phyloP scores from a whole-genome alignment of 177 flowering plant genomes.

The Vitis hybrid region DNA sequence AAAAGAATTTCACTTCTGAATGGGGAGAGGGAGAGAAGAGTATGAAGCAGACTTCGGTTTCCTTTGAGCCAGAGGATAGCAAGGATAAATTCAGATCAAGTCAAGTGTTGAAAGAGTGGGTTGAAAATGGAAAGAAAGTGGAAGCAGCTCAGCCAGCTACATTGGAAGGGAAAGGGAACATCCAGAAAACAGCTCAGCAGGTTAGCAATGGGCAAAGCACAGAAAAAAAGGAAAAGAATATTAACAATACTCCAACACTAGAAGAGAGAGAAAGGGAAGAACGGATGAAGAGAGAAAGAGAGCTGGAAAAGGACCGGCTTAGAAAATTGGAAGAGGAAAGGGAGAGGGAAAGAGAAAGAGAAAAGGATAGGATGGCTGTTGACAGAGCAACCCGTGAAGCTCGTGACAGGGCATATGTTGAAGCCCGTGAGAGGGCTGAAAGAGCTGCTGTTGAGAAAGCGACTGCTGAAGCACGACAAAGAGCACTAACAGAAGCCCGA shows the following conservation, averaged over 20 bases:
- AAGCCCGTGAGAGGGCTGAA: slow-evolving; percentile 74
- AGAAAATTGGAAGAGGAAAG: slow-evolving; percentile 46
- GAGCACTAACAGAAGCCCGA: slow-evolving; percentile 56
- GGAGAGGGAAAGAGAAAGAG: slow-evolving; percentile 54
- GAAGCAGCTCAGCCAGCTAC: slow-evolving; percentile 26
- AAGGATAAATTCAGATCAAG: slow-evolving; percentile 18
- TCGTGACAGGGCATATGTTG: slow-evolving; percentile 67
- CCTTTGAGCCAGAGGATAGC: slow-evolving; percentile 22
- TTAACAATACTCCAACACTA: slow-evolving; percentile 8
- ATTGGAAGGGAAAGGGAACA: slow-evolving; percentile 28
- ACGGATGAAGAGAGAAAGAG: slow-evolving; percentile 40
- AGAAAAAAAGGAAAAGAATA: slow-evolving; percentile 33
- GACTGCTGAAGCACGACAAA: slow-evolving; percentile 60
- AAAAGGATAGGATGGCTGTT: slow-evolving; percentile 64
- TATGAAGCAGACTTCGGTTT: slow-evolving; percentile 12
- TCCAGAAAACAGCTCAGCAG: slow-evolving; percentile 22
- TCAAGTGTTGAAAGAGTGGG: slow-evolving; percentile 22
- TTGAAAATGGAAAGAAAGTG: slow-evolving; percentile 30
- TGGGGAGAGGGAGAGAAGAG: slow-evolving; percentile 12
- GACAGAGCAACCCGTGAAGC: slow-evolving; percentile 68
- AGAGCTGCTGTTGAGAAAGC: slow-evolving; percentile 72
- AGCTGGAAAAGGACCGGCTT: slow-evolving; percentile 43
- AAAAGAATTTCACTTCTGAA: slow-evolving; percentile 13
- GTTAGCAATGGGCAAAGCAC: slow-evolving; percentile 18
- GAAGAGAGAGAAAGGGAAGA: slow-evolving; percentile 42